Percentiles rank a stretch among this genome's conserved stretches.
Conservation (phyloP, 2,329 filamentous ascomycete genomes). For the Aspergillus sp. region DNA sequence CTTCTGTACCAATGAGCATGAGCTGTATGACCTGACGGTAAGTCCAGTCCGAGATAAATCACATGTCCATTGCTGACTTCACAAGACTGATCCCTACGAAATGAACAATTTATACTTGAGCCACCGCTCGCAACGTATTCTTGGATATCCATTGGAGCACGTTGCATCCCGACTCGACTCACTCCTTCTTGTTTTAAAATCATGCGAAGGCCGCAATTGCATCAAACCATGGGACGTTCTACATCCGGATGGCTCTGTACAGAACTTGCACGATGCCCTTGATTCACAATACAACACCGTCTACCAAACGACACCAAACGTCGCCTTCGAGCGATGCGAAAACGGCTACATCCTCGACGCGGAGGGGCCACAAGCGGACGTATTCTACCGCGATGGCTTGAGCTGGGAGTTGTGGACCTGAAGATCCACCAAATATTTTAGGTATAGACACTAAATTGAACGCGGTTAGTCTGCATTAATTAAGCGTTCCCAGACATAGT, state of each 20-base stretch:
- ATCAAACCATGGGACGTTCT: conserved; percentile 29
- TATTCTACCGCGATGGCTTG: conserved; percentile 13
- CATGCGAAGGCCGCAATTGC: conserved; percentile 28
- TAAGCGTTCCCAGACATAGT: neutral
- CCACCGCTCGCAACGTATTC: neutral
- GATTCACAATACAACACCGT: conserved; percentile 19
- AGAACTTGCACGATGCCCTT: conserved; percentile 23
- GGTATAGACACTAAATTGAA: neutral
- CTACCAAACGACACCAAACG: conserved; percentile 20
- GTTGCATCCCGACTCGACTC: conserved; percentile 25
- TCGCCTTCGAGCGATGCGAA: conserved; percentile 28
- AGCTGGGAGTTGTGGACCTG: conserved; percentile 19
- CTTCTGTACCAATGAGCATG: conserved; percentile 37
- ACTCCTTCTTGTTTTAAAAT: conserved; percentile 33
- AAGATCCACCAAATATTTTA: neutral
- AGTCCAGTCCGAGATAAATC: neutral
- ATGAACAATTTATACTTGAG: conserved; percentile 26
- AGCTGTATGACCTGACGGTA: conserved; percentile 34
- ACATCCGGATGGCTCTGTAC: conserved; percentile 21
- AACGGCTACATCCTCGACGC: conserved; percentile 27
- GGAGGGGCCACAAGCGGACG: conserved; percentile 23
- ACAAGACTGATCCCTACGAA: conserved; percentile 33
- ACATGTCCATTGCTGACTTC: neutral
- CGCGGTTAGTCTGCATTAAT: no score
- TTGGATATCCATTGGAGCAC: conserved; percentile 3